Evolutionary conservation across 768 basidiomycete species (phyloP).

Genomic region (Trametes cingulata): DNA sequence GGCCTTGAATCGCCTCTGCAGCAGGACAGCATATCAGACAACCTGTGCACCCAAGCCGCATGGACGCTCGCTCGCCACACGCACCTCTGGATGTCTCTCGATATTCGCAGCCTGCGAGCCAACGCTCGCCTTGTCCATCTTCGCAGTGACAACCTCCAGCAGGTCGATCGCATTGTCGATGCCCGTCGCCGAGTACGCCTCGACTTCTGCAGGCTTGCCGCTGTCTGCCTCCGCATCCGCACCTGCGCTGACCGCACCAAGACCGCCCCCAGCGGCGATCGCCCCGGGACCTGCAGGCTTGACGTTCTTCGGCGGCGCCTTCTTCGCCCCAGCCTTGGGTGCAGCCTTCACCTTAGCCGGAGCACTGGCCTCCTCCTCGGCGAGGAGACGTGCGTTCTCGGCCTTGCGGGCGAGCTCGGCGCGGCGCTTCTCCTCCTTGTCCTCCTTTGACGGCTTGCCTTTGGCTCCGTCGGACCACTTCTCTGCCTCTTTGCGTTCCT

Average conservation of each 20-base stretch:
- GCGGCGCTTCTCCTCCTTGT: slow-evolving; percentile 77
- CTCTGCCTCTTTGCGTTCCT: slow-evolving; percentile 74
- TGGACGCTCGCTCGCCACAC: slow-evolving; percentile 24
- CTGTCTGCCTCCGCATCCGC: slow-evolving; percentile 28
- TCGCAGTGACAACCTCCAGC: slow-evolving; percentile 84
- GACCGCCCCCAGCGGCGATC: slow-evolving; percentile 70
- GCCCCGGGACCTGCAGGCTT: slow-evolving; percentile 82
- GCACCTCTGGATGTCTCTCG: slow-evolving; percentile 90
- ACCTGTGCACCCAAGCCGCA: too few relatives aligned
- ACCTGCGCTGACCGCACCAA: slow-evolving; percentile 31
- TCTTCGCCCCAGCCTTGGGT: slow-evolving; percentile 66
- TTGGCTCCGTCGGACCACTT: slow-evolving; percentile 72
- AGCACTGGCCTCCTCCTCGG: slow-evolving; percentile 77
- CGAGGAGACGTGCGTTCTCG: slow-evolving; percentile 80
- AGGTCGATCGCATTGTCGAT: slow-evolving; percentile 91
- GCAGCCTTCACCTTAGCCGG: slow-evolving; percentile 61
- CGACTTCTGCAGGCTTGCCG: slow-evolving; percentile 44
- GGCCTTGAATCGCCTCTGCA: slow-evolving; percentile 87
- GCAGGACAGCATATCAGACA: background rate
- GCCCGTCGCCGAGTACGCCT: slow-evolving; percentile 82
- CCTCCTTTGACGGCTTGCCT: slow-evolving; percentile 64
- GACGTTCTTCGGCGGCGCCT: slow-evolving; percentile 41
- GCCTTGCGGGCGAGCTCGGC: slow-evolving; percentile 85
- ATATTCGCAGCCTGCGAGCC: slow-evolving; percentile 85
- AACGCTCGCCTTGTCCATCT: slow-evolving; percentile 90